A percentile compares a stretch with the other conserved stretches of the same genome.
Conservation (phyloP, 164 flowering plant species). For the Nelumbo lutea region DNA sequence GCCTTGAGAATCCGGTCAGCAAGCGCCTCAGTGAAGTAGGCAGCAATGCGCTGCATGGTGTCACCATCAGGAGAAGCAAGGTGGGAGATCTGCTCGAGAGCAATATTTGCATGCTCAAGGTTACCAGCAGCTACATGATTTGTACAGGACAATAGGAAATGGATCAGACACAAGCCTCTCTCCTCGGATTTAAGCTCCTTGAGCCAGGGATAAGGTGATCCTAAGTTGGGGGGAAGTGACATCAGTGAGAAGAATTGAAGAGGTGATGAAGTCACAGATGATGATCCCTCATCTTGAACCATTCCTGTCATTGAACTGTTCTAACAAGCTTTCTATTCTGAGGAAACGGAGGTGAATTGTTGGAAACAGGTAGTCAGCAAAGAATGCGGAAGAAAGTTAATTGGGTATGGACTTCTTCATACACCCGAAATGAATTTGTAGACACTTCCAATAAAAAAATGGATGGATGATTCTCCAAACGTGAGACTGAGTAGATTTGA, state of each 20-base stretch:
- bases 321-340: constrained; percentile 1
- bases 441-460: neutral
- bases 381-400: too few species aligned
- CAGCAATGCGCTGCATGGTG: constrained; percentile 68
- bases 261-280: constrained; percentile 57
- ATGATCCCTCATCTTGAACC: constrained; percentile 66
- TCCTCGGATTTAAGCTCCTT: constrained; percentile 73
- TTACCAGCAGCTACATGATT: constrained; percentile 53
- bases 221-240: constrained; percentile 46
- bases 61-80: constrained; percentile 76
- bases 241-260: constrained; percentile 47
- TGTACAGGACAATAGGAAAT: constrained; percentile 52
- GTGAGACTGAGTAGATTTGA: too few species aligned
- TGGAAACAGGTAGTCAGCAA: too few species aligned
- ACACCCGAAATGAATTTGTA: neutral
- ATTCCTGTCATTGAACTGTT: constrained; percentile 32
- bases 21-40: constrained; percentile 69
- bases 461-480: too few species aligned
- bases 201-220: constrained; percentile 53
- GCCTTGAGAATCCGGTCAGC: constrained; percentile 54
- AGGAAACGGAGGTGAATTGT: neutral
- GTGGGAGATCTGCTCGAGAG: constrained; percentile 64
- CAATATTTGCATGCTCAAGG: constrained; percentile 59
- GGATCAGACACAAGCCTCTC: constrained; percentile 59
- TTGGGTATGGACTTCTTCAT: neutral